A percentile compares a stretch with the other conserved stretches of the same genome.
Evolutionary conservation across 768 basidiomycete species (phyloP).

Genomic region (Tephrocybe sp.): DNA sequence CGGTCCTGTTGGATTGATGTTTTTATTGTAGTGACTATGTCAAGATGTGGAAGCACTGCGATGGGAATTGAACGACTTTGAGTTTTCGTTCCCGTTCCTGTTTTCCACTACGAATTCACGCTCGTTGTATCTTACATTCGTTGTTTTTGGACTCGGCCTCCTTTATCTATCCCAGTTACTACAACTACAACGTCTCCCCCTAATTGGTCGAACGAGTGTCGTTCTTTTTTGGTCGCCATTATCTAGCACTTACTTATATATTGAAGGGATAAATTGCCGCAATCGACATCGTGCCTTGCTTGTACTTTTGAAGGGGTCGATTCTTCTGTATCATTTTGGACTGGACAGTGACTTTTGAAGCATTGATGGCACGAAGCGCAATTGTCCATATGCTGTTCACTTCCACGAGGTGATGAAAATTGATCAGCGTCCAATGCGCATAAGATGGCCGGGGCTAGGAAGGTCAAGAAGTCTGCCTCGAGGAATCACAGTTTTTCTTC

Average conservation of each 20-base stretch:
- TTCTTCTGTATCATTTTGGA: background rate
- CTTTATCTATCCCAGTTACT: background rate
- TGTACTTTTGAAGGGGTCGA: background rate
- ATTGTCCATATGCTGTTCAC: too few relatives aligned
- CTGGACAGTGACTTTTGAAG: background rate
- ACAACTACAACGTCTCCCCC: background rate
- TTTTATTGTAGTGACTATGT: slow-evolving; percentile 44
- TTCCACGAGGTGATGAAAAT: too few relatives aligned
- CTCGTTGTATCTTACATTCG: too few relatives aligned
- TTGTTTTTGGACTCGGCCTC: background rate
- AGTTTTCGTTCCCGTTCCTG: background rate
- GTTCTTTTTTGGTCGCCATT: background rate
- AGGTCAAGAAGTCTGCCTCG: too few relatives aligned
- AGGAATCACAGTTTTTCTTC: too few relatives aligned
- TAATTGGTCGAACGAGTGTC: background rate
- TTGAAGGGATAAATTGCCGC: background rate
- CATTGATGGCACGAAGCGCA: background rate
- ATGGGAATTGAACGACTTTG: slow-evolving; percentile 8
- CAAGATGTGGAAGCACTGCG: slow-evolving; percentile 59
- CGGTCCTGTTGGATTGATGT: slow-evolving; percentile 2
- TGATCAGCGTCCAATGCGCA: too few relatives aligned
- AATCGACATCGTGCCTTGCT: background rate
- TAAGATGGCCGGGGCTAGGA: too few relatives aligned
- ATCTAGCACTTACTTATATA: too few relatives aligned
- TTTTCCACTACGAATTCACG: background rate